Evolutionary conservation across 805 yeast species (phyloP), one percentile per base, ranked within the genome.

Genomic region (Kazachstania africana): DNA sequence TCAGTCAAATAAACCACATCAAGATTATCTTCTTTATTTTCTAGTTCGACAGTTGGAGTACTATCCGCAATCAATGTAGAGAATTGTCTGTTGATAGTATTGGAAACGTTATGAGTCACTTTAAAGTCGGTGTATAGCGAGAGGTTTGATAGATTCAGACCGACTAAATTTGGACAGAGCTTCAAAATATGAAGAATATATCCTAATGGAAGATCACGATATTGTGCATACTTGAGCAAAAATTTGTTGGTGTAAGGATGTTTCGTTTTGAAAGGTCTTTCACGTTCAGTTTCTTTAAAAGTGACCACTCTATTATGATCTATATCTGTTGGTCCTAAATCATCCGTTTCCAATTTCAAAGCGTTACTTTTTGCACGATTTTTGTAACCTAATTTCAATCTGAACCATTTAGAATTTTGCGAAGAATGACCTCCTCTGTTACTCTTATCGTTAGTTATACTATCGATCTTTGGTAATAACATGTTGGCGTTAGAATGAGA

Each of bases 171-270:
- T 10, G 72, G 72, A 47, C 95, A 85, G 21, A 70, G 57, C n/a
- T 66, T 66, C 24, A 84, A 47, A 23, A 83, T 45, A 49, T 81
- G 93, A 10, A 84, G 47, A 8, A 85, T 45, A 39, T 73, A 72
- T 0, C 95, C 95, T 18, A 78, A 57, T 1, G 95, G 95, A 5
- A 84, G 49, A 50, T 84, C 95, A 42, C 68, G 72, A n/a, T 77
- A 66, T 14, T 68, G 62, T 3, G 82, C 65, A 53, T 78, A 79
- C 50, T 71, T 77, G 33, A 65, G 45, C 23, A 82, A 50, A 39
- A 76, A 72, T 35, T 72, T 69, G 48, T 70, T 77, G 25, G 74
- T 72, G 28, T 57, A 52, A 3, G 91, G 91, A 47, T 80, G 85
- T 3, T 55, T 24, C 1, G 36, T 31, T 14, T 23, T 33, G 12